Conservation (phyloP, 305 asterid genomes). For the Andrographis paniculata region DNA sequence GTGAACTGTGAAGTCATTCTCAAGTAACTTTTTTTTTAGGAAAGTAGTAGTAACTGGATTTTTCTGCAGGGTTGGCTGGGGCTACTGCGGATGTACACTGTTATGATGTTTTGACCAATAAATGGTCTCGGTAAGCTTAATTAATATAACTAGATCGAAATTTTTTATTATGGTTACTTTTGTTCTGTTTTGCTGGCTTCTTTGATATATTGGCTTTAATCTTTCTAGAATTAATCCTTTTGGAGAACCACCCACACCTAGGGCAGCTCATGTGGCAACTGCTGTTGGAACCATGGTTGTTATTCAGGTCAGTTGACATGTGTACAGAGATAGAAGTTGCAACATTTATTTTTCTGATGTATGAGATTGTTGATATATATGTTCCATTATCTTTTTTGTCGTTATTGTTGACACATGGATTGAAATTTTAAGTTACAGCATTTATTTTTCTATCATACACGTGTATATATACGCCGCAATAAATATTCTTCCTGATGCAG, state of each 20-base stretch:
- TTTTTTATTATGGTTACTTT: conserved; percentile 1
- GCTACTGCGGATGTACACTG: conserved; percentile 99
- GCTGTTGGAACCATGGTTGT: conserved; percentile 99
- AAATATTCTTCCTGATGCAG: conserved; percentile 31
- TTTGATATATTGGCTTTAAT: conserved; percentile 19
- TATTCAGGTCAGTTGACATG: conserved; percentile 65
- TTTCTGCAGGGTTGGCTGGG: conserved; percentile 88
- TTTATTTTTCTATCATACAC: conserved; percentile 9
- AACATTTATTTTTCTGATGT: conserved; percentile 7
- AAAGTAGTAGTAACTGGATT: conserved; percentile 16
- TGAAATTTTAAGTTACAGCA: conserved; percentile 11
- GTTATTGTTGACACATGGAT: conserved; percentile 9
- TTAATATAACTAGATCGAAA: conserved; percentile 10
- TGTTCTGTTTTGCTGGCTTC: conserved; percentile 14
- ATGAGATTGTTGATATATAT: conserved; percentile 1
- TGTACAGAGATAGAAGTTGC: conserved; percentile 15
- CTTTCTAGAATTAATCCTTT: conserved; percentile 72
- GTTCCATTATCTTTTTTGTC: background rate
- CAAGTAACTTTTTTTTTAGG: background rate
- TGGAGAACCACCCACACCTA: conserved; percentile 99
- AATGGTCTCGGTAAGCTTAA: conserved; percentile 83
- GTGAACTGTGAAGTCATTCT: background rate
- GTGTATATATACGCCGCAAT: conserved; percentile 1
- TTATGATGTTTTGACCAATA: conserved; percentile 84
- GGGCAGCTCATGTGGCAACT: conserved; percentile 99